Percentiles rank a stretch among this genome's conserved stretches.
Conservation (phyloP, 352 stramenopile species). For the Thraustochytrium sp. region DNA sequence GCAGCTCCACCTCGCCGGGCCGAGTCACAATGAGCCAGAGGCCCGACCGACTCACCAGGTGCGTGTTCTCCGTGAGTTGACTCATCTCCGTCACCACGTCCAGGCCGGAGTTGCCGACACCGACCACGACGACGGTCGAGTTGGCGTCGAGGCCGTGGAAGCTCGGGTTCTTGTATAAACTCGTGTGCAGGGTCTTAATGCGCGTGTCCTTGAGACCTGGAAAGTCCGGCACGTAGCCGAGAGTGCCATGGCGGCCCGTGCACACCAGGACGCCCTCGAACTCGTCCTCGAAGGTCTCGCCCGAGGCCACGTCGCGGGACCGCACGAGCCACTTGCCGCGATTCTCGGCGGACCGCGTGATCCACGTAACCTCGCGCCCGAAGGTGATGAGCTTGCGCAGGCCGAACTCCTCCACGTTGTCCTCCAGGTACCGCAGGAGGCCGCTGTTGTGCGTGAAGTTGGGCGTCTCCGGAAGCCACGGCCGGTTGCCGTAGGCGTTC, state of each 20-base stretch:
- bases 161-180: background rate
- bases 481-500: background rate
- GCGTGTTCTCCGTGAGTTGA: background rate
- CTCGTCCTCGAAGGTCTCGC: background rate
- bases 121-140: background rate
- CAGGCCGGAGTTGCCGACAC: background rate
- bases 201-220: background rate
- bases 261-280: slow-evolving; percentile 4
- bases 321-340: background rate
- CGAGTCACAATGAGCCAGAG: background rate
- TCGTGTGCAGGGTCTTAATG: background rate
- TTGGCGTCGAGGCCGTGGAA: background rate
- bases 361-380: background rate
- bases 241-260: background rate
- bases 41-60: background rate
- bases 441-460: background rate
- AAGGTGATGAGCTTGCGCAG: background rate
- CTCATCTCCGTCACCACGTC: background rate
- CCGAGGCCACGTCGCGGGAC: background rate
- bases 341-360: background rate
- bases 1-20: background rate
- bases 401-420: background rate
- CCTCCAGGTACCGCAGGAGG: background rate
- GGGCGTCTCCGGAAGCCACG: background rate
- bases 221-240: background rate